Percentiles rank a stretch among this genome's conserved stretches.
Conservation (phyloP, 164 flowering plant genomes). For the Aristolochia fimbriata region DNA sequence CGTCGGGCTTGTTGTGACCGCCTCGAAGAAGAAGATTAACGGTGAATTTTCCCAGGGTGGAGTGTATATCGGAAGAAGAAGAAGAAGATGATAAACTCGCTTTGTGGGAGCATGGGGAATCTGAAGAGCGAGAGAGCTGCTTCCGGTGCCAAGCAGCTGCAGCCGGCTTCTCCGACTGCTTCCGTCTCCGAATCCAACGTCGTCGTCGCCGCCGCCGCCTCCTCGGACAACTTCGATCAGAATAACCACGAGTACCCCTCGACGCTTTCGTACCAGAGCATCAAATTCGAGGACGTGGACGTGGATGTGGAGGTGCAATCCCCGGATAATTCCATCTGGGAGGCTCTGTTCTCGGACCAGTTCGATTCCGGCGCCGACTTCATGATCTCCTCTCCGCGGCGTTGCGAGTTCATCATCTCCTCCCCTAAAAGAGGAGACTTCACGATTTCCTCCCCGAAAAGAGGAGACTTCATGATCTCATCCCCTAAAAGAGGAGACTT, state of each 20-base stretch:
- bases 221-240: conserved; percentile 13
- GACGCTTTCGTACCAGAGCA: conserved; percentile 26
- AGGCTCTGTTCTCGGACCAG: conserved; percentile 46
- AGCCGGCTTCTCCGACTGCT: conserved; percentile 24
- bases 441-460: too few species aligned
- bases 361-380: conserved; percentile 34
- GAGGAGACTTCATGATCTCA: too few species aligned
- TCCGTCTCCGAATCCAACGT: conserved; percentile 27
- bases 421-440: too few species aligned
- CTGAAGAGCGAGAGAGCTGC: conserved; percentile 16
- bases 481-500: too few species aligned
- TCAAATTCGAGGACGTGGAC: conserved; percentile 39
- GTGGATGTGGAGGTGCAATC: conserved; percentile 35
- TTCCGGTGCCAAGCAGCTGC: conserved; percentile 14
- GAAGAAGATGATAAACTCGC: conserved; percentile 34
- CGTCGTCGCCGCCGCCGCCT: conserved; percentile 3
- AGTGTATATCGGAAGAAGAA: neutral
- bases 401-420: too few species aligned
- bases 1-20: too few species aligned
- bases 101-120: conserved; percentile 39
- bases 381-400: conserved; percentile 38
- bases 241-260: conserved; percentile 22
- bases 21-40: neutral
- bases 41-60: neutral
- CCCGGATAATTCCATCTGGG: conserved; percentile 50